Base-by-base conservation (phyloP, 306 rosid genomes). In the Trifolium fragiferum region DNA sequence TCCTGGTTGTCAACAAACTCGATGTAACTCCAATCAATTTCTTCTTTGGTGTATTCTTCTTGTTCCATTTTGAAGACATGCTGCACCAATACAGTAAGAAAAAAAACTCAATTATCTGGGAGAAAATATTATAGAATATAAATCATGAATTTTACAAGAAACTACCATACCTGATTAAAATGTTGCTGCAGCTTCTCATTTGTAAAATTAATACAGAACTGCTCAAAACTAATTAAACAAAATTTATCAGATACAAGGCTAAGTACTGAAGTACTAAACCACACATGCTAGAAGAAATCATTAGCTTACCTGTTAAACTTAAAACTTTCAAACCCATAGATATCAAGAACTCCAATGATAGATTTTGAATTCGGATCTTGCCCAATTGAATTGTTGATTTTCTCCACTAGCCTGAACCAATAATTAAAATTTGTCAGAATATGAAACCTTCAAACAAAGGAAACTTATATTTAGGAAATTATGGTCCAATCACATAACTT, bases 31-130 rank as follows among this genome's bases (percentile, higher is more conserved):
- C 99, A 95, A 82, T 95, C 38, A 19, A 95, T 95, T 81, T 87
- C 89, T 86, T 95, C 98, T 79, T 95, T 95, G 33, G 99, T 95
- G 82, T 95, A 95, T 80, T 95, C 99, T 85, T 95, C 99, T 85
- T 95, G 99, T 84, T 95, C 99, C 99, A 92, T 95, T 90, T 95
- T 95, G 66, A 95, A 95, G 75, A 95, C 99, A 76, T 95, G 99
- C 99, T 95, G 92, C 84, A 90, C 65, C 41, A 35, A 75, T 72
- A 58, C 80, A 81, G 75, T 63, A 62, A 66, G 9, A 64, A 59
- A 73, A 33, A 44, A 75, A 25, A 73, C 66, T 64, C 66, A 62
- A 58, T 75, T 76, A 71, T 57, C 67, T 16, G 23, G 72, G 51
- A 60, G 33, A 44, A 18, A 75, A 66, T 60, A 30, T 69, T 41